phyloP scores from a whole-genome alignment of 2,329 filamentous ascomycete genomes.

The Fusarium metavorans region DNA sequence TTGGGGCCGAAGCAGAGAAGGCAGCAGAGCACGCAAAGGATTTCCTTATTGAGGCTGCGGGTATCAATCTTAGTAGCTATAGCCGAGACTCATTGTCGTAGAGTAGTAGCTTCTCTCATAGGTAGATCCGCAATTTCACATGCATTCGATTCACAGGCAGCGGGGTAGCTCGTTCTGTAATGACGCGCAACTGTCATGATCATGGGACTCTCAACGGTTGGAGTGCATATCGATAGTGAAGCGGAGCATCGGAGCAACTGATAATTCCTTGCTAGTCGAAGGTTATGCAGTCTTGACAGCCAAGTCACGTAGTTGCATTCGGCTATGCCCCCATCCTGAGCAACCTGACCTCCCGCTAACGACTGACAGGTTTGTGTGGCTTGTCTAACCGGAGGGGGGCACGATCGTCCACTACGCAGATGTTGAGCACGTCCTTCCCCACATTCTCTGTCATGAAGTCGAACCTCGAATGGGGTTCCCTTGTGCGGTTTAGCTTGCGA shows the following conservation, averaged over 20 bases:
- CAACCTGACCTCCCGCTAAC: background rate
- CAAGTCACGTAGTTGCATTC: constrained; percentile 15
- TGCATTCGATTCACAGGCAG: background rate
- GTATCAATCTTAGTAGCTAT: constrained; percentile 14
- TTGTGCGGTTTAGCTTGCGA: constrained; percentile 34
- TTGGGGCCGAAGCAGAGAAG: constrained; percentile 31
- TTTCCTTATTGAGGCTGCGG: constrained; percentile 21
- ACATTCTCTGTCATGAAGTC: constrained; percentile 2
- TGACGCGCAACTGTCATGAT: background rate
- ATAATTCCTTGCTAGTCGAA: background rate
- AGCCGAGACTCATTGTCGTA: background rate
- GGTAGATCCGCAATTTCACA: constrained; percentile 20
- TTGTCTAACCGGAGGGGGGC: background rate
- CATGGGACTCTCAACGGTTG: background rate
- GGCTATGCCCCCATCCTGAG: background rate
- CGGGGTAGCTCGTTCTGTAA: background rate
- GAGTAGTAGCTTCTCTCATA: background rate
- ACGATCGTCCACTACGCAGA: background rate
- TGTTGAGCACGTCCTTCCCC: constrained; percentile 12
- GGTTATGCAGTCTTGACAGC: constrained; percentile 16
- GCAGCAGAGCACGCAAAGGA: constrained; percentile 24
- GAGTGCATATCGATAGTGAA: background rate
- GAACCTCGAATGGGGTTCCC: background rate
- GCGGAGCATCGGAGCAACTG: background rate
- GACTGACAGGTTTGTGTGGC: background rate